A percentile compares a stretch with the other conserved stretches of the same genome.
Conservation (phyloP, 1,284 basidiomycete genomes). For the Ganoderma lucidum region DNA sequence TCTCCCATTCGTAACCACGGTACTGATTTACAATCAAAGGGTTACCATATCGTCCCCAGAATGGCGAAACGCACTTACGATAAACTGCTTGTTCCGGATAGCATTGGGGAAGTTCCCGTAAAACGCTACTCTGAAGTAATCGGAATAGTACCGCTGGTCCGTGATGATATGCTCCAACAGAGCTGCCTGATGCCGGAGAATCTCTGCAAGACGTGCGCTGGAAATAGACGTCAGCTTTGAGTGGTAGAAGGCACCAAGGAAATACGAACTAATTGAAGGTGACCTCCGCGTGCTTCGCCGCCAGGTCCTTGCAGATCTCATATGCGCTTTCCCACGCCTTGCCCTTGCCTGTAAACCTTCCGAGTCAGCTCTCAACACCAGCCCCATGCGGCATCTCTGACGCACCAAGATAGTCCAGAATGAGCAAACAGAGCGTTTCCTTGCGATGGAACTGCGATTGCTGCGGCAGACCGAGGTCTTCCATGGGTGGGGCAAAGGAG, state of each 20-base stretch:
- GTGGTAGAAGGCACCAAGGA: slow-evolving; percentile 7
- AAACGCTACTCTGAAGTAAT: slow-evolving; percentile 95
- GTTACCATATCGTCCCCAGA: slow-evolving; percentile 10
- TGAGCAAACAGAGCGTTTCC: slow-evolving; percentile 87
- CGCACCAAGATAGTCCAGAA: slow-evolving; percentile 87
- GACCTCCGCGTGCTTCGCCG: slow-evolving; percentile 82
- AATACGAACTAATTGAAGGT: slow-evolving; percentile 88
- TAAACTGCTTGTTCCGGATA: slow-evolving; percentile 87
- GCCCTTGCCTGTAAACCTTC: slow-evolving; percentile 73
- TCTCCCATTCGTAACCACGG: slow-evolving; percentile 93
- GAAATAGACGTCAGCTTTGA: slow-evolving; percentile 22
- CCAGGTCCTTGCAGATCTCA: slow-evolving; percentile 91
- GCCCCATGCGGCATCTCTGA: not conserved
- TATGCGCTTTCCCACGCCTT: slow-evolving; percentile 97
- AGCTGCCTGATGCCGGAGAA: slow-evolving; percentile 84
- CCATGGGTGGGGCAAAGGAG: slow-evolving; percentile 84
- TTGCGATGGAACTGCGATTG: slow-evolving; percentile 96
- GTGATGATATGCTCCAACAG: slow-evolving; percentile 86
- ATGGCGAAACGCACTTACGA: slow-evolving; percentile 55
- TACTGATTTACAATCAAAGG: slow-evolving; percentile 57
- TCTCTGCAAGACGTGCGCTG: slow-evolving; percentile 84
- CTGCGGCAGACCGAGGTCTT: slow-evolving; percentile 86
- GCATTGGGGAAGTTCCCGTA: slow-evolving; percentile 91
- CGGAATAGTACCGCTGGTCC: slow-evolving; percentile 85
- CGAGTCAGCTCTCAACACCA: not conserved